These are phyloP conservation scores for Prunus campanulata DNA, from an alignment of 306 rosid genomes.

Conservation along the genomic window DNA sequence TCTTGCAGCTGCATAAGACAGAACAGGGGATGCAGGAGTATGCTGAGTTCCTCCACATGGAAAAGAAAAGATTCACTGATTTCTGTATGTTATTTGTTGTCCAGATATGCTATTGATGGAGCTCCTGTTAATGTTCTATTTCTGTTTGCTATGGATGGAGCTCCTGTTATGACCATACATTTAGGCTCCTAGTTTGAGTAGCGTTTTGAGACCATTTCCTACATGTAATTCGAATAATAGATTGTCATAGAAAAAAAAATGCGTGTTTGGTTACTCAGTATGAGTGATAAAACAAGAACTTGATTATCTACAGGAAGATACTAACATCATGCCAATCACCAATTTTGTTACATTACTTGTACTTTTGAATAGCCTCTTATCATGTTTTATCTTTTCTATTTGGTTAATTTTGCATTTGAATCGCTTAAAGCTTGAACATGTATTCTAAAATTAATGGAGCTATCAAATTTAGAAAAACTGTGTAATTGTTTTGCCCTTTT, in stretches of 20 bases:
- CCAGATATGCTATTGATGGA: neutral
- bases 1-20: conserved; percentile 69
- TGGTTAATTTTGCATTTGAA: neutral
- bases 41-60: conserved; percentile 81
- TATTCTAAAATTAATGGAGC: conserved; percentile 1
- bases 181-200: neutral
- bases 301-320: neutral
- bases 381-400: neutral
- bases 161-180: neutral
- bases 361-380: neutral
- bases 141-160: neutral
- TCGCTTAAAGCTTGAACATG: neutral
- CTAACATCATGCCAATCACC: neutral
- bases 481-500: neutral
- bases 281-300: neutral
- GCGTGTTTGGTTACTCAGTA: neutral
- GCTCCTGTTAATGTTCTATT: neutral
- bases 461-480: neutral
- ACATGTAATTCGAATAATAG: neutral
- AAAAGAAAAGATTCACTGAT: conserved; percentile 56
- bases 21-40: conserved; percentile 58
- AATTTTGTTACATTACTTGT: neutral
- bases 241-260: neutral
- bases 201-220: neutral
- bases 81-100: conserved; percentile 54